A percentile compares a stretch with the other conserved stretches of the same genome.
Conservation (phyloP, 2,329 filamentous ascomycete species). For the Xylariomycetidae sp. region DNA sequence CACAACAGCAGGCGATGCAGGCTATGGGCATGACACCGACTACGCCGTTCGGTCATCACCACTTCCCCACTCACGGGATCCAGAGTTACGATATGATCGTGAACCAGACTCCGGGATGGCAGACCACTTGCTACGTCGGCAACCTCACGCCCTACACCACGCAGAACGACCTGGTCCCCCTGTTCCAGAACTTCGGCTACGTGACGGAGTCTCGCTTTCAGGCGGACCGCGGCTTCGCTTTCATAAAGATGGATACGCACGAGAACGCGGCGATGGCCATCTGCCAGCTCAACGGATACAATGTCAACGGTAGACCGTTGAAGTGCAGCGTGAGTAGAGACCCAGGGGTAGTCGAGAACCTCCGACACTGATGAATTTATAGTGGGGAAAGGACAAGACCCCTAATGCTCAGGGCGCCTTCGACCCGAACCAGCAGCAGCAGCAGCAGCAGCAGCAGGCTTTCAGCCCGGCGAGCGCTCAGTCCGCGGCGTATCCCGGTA, state of each 20-base stretch:
- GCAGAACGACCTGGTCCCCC: slow-evolving; percentile 90
- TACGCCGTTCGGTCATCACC: slow-evolving; percentile 92
- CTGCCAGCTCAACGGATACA: slow-evolving; percentile 95
- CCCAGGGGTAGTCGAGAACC: too few relatives aligned
- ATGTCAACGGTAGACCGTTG: slow-evolving; percentile 91
- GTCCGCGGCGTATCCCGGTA: slow-evolving; percentile 68
- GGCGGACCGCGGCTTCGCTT: slow-evolving; percentile 94
- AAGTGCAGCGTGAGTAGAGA: slow-evolving; percentile 98
- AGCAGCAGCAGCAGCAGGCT: too few relatives aligned
- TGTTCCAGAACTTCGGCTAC: slow-evolving; percentile 98
- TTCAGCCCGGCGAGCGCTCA: slow-evolving; percentile 72
- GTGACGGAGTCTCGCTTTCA: slow-evolving; percentile 98
- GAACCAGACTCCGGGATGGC: slow-evolving; percentile 92
- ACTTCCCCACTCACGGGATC: slow-evolving; percentile 94
- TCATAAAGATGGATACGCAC: slow-evolving; percentile 98
- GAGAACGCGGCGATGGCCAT: slow-evolving; percentile 98
- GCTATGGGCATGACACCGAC: slow-evolving; percentile 98
- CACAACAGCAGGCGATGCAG: slow-evolving; percentile 94
- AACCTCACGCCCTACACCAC: slow-evolving; percentile 98
- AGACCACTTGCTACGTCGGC: slow-evolving; percentile 97
- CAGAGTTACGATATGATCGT: slow-evolving; percentile 98
- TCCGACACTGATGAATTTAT: slow-evolving; percentile 14
- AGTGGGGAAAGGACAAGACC: slow-evolving; percentile 99
- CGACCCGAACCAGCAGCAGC: slow-evolving; percentile 72
- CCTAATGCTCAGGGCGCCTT: slow-evolving; percentile 66